These are phyloP conservation scores for Suhomyces terraborum DNA, from an alignment of 1,139 yeast genomes.

Conservation along the genomic window DNA sequence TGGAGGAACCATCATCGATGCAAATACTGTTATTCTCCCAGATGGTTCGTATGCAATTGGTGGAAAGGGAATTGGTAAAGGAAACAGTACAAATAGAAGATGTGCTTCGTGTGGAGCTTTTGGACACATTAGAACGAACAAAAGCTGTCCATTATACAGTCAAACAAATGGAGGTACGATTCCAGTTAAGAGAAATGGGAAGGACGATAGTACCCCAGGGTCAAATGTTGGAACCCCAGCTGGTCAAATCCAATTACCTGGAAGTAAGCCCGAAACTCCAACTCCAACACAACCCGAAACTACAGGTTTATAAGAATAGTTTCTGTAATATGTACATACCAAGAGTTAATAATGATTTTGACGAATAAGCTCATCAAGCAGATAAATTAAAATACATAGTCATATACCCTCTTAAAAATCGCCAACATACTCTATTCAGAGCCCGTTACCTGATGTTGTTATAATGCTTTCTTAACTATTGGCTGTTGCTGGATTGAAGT, in stretches of 20 bases:
- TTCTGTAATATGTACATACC: neutral
- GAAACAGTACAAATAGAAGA: slow-evolving; percentile 77
- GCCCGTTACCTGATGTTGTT: too few relatives aligned
- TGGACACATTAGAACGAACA: slow-evolving; percentile 92
- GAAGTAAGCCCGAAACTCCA: too few relatives aligned
- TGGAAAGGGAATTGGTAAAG: slow-evolving; percentile 70
- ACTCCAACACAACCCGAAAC: neutral
- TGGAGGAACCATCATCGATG: slow-evolving; percentile 44
- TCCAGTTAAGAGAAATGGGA: slow-evolving; percentile 4
- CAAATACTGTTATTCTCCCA: slow-evolving; percentile 47
- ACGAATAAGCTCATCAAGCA: neutral
- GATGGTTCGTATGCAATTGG: slow-evolving; percentile 52
- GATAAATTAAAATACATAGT: neutral
- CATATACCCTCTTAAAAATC: neutral
- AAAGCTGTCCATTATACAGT: slow-evolving; percentile 79
- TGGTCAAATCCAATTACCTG: slow-evolving; percentile 3
- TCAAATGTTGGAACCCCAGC: too few relatives aligned
- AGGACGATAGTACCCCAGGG: too few relatives aligned
- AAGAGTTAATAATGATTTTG: slow-evolving; percentile 4
- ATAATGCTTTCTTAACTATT: slow-evolving; percentile 5
- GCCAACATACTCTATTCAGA: neutral
- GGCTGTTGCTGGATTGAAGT: slow-evolving; percentile 17
- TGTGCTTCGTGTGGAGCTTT: slow-evolving; percentile 95
- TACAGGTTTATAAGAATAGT: neutral
- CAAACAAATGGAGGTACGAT: slow-evolving; percentile 34